Conservation (phyloP, 805 yeast genomes). For the Metschnikowia chrysomelidarum region DNA sequence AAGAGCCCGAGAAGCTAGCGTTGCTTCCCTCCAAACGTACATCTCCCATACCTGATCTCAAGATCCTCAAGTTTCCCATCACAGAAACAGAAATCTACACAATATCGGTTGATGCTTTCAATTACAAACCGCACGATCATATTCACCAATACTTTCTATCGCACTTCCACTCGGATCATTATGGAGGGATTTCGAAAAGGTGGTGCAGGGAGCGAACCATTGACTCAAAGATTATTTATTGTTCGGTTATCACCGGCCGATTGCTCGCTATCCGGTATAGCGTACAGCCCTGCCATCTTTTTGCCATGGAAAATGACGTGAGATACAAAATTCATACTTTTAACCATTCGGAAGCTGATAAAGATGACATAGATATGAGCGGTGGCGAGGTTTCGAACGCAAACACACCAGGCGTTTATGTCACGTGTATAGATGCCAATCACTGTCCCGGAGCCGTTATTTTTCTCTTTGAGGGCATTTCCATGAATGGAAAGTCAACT, state of each 20-base stretch:
- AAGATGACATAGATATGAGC: constrained; percentile 11
- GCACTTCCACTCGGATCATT: constrained; percentile 94
- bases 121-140: constrained; percentile 43
- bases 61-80: constrained; percentile 45
- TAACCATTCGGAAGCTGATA: background rate
- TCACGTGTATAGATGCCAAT: constrained; percentile 76
- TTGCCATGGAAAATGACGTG: constrained; percentile 39
- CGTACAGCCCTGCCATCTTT: constrained; percentile 49
- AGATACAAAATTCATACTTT: constrained; percentile 30
- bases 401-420: constrained; percentile 40
- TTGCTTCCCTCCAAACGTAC: constrained; percentile 15
- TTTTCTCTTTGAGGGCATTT: constrained; percentile 58
- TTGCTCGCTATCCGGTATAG: constrained; percentile 55
- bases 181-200: constrained; percentile 74
- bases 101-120: constrained; percentile 66
- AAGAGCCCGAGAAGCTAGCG: constrained; percentile 10
- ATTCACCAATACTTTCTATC: constrained; percentile 59
- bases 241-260: constrained; percentile 67
- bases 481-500: constrained; percentile 21
- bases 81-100: constrained; percentile 25
- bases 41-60: constrained; percentile 52
- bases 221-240: constrained; percentile 61
- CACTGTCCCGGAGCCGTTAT: constrained; percentile 97
- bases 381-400: constrained; percentile 18
- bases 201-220: constrained; percentile 57